Base-by-base conservation (phyloP, 2,329 filamentous ascomycete genomes). In the Didymella lethalis region DNA sequence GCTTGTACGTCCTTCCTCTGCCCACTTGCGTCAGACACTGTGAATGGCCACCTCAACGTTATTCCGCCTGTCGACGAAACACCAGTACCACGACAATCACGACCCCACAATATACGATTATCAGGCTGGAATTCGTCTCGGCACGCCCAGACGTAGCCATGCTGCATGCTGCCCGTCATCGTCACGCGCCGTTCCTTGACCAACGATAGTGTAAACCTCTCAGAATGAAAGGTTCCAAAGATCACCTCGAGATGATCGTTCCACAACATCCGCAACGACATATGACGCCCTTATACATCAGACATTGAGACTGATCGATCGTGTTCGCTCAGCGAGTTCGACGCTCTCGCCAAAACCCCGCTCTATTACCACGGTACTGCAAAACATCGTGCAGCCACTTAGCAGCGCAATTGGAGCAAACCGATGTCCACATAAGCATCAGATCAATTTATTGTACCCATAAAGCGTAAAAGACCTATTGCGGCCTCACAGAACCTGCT, bases 291-390 rank as follows among this genome's bases (percentile, higher is more conserved):
- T 32, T 14, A 23, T 31, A 31, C 32, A 25, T 18, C 16, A 47
- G 32, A 47, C 32, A n/a, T 10, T 18, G 43, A 20, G 11, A 4
- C 38, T 12, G 28, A 38, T 45, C 31, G 31, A 41, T 46, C 49
- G 20, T 14, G 14, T 2, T n/a, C 11, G 4, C 2, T 44, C 14
- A 14, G 41, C 41, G 4, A 44, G 16, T 10, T 43, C 40, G 23
- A 43, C 20, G 29, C 36, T 26, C 31, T 40, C 36, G 38, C 20
- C 38, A 12, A 11, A 16, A 11, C 50, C 50, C 43, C 50, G 11
- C 50, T 31, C 45, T 18, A 2, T n/a, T 31, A 34, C 50, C 50
- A 47, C 36, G 50, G 50, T 34, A 46, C 50, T 31, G 32, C 25
- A 10, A 31, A 12, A 7, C 20, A 25, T n/a, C 7, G 18, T 10